phyloP scores from a whole-genome alignment of 495 filamentous ascomycete species.

The Friedmanniomyces simplex region DNA sequence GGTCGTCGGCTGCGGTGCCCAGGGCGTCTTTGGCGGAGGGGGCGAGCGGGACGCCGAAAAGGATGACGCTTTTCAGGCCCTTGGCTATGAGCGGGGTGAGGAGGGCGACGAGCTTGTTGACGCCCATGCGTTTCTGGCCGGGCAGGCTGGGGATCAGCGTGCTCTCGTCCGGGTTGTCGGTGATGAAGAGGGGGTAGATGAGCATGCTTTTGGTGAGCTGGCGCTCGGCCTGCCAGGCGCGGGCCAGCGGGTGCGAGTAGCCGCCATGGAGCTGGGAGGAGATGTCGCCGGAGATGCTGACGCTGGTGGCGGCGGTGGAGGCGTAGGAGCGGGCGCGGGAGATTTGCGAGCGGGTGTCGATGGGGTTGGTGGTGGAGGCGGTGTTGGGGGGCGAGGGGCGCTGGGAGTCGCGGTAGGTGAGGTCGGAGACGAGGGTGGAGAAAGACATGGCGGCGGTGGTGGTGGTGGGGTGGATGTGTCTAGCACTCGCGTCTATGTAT shows the following conservation, averaged over 20 bases:
- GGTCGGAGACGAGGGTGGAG: conserved; percentile 77
- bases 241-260: conserved; percentile 81
- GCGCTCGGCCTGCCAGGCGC: conserved; percentile 91
- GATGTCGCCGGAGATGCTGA: conserved; percentile 86
- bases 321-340: conserved; percentile 69
- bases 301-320: conserved; percentile 84
- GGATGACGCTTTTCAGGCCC: conserved; percentile 81
- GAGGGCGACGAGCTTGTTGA: conserved; percentile 78
- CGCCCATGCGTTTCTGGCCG: conserved; percentile 71
- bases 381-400: background rate
- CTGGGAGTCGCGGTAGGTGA: conserved; percentile 53
- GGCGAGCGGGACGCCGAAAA: conserved; percentile 85
- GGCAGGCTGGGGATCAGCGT: conserved; percentile 81
- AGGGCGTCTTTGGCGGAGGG: conserved; percentile 76
- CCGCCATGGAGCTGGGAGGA: conserved; percentile 91
- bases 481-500: background rate
- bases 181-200: conserved; percentile 94
- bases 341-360: conserved; percentile 53
- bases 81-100: conserved; percentile 76
- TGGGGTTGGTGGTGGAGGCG: conserved; percentile 9
- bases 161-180: conserved; percentile 87
- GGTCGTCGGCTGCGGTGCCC: conserved; percentile 89
- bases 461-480: background rate
- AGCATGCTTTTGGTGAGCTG: conserved; percentile 99
- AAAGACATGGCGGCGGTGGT: conserved; percentile 60